Conservation (phyloP, 2,329 filamentous ascomycete species). For the Pleomassaria siparia region DNA sequence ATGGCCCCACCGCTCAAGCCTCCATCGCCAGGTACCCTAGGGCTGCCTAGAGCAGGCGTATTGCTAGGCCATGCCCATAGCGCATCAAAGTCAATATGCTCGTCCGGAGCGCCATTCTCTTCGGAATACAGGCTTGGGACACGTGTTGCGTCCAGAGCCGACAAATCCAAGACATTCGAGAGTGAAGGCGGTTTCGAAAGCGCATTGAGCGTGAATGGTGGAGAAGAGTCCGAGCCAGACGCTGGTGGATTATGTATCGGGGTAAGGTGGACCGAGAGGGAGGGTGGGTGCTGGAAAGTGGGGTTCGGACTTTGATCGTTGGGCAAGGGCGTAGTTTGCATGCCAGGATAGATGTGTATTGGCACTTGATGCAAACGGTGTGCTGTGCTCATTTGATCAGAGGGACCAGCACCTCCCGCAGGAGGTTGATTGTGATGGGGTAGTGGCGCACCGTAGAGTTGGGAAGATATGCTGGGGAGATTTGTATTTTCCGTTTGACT, state of each 20-base stretch:
- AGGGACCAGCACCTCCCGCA: neutral
- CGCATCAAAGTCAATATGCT: conserved; percentile 46
- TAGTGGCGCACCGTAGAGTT: conserved; percentile 30
- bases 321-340: conserved; percentile 31
- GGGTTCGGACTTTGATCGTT: conserved; percentile 14
- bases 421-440: conserved; percentile 9
- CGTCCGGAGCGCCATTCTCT: conserved; percentile 35
- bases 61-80: conserved; percentile 45
- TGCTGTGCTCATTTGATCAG: conserved; percentile 17
- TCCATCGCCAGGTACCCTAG: conserved; percentile 14
- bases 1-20: conserved; percentile 8
- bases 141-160: conserved; percentile 34
- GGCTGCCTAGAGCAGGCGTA: conserved; percentile 35
- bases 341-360: conserved; percentile 40
- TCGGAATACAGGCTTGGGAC: conserved; percentile 37
- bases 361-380: conserved; percentile 36
- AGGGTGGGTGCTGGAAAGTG: conserved; percentile 13
- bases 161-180: conserved; percentile 42
- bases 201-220: conserved; percentile 6
- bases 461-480: conserved; percentile 37
- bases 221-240: conserved; percentile 7
- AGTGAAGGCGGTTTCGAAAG: conserved; percentile 28
- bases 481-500: conserved; percentile 22
- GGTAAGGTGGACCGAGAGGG: conserved; percentile 33
- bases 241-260: conserved; percentile 30